Evolutionary conservation across 768 basidiomycete genomes (phyloP).

Genomic region (Leccinum incarnatum): DNA sequence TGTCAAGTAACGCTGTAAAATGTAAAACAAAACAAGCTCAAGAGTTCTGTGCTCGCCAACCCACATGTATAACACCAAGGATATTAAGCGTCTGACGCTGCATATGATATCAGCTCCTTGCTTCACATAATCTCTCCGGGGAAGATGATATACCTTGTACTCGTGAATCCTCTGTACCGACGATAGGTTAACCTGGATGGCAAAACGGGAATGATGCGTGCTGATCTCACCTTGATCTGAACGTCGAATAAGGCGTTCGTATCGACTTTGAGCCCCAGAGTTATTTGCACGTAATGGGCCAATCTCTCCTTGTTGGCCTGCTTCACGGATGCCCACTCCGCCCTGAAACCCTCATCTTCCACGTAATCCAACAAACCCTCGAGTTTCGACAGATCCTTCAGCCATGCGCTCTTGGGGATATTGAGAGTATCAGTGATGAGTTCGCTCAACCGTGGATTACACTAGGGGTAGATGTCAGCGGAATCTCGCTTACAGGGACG

Average conservation of each 20-base stretch:
- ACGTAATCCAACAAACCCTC: conserved; percentile 70
- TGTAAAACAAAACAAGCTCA: neutral
- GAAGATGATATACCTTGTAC: conserved; percentile 61
- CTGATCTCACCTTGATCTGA: conserved; percentile 68
- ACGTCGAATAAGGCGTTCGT: conserved; percentile 85
- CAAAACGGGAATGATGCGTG: neutral
- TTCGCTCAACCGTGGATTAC: conserved; percentile 83
- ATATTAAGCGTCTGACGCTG: conserved; percentile 95
- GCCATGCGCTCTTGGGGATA: conserved; percentile 73
- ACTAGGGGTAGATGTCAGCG: conserved; percentile 36
- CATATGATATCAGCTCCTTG: neutral
- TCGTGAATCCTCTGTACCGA: conserved; percentile 76
- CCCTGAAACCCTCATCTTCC: conserved; percentile 72
- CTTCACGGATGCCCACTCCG: conserved; percentile 83
- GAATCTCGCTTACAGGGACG: neutral
- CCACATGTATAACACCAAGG: conserved; percentile 80
- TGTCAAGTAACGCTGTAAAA: conserved; percentile 66
- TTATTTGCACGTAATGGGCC: conserved; percentile 69
- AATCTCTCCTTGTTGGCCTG: conserved; percentile 88
- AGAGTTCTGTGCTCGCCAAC: conserved; percentile 20
- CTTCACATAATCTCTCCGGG: neutral
- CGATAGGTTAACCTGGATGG: neutral
- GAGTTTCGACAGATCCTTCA: conserved; percentile 79
- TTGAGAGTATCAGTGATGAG: conserved; percentile 84
- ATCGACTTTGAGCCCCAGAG: conserved; percentile 68